Evolutionary conservation across 2,329 filamentous ascomycete genomes (phyloP).

Genomic region (Hypoxylon sp.): DNA sequence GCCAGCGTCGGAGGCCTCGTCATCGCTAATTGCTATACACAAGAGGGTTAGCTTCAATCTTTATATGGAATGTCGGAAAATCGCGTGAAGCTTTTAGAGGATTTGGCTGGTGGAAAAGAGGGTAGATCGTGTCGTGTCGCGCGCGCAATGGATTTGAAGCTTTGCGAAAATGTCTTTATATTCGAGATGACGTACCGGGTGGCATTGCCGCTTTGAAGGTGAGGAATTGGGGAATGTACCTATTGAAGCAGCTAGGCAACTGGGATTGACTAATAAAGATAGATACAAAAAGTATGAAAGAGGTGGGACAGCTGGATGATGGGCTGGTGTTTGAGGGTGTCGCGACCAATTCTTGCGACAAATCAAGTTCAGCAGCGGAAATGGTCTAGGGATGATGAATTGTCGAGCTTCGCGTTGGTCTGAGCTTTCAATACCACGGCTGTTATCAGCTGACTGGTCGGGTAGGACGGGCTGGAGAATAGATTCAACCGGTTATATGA

Average conservation of each 20-base stretch:
- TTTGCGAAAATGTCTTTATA: constrained; percentile 20
- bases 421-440: constrained; percentile 11
- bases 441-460: constrained; percentile 6
- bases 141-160: constrained; percentile 12
- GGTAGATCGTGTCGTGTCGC: not conserved
- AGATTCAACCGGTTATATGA: not conserved
- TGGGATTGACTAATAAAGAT: constrained; percentile 4
- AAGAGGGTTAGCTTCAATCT: constrained; percentile 24
- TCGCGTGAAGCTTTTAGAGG: not conserved
- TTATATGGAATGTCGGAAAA: not conserved
- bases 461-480: not conserved
- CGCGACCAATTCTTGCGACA: constrained; percentile 34
- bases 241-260: not conserved
- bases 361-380: constrained; percentile 21
- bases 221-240: not conserved
- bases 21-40: constrained; percentile 60
- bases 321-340: constrained; percentile 6
- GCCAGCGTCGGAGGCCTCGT: constrained; percentile 57
- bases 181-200: constrained; percentile 37
- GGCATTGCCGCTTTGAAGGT: constrained; percentile 31
- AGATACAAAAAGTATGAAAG: constrained; percentile 2
- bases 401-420: constrained; percentile 13
- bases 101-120: not conserved
- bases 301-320: constrained; percentile 6
- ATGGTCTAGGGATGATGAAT: constrained; percentile 4